These are phyloP conservation scores for Mycena belliarum DNA, from an alignment of 768 basidiomycete species.

Conservation along the genomic window DNA sequence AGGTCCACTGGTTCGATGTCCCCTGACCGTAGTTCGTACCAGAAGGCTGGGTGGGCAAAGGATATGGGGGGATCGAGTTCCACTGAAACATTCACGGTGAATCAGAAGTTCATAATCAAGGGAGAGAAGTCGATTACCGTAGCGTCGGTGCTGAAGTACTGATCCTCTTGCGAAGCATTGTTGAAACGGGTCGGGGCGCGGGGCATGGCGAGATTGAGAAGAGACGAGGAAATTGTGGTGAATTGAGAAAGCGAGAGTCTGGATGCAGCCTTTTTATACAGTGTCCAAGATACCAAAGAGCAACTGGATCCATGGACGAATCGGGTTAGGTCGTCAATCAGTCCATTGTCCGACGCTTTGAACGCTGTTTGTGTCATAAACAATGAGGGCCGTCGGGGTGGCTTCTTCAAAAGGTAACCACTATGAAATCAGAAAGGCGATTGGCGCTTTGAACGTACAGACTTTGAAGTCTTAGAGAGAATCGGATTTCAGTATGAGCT, in stretches of 20 bases:
- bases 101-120: background rate
- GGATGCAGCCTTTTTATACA: background rate
- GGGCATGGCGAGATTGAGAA: background rate
- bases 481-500: too few species aligned
- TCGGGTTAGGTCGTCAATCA: background rate
- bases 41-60: background rate
- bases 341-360: slow-evolving; percentile 13
- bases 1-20: background rate
- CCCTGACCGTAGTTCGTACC: background rate
- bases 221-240: background rate
- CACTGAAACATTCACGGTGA: background rate
- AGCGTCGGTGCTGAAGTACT: background rate
- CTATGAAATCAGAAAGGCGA: background rate
- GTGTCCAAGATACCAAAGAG: background rate
- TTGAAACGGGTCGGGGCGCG: background rate
- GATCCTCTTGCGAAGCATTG: background rate
- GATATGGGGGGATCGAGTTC: background rate
- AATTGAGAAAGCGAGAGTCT: background rate
- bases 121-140: background rate
- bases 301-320: background rate
- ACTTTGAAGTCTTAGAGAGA: too few species aligned
- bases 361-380: background rate
- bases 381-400: background rate
- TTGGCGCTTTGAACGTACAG: background rate
- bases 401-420: background rate